Percentiles rank a stretch among this genome's conserved stretches.
phyloP scores from a whole-genome alignment of 2,329 filamentous ascomycete species.

The Aureobasidium pullulans region DNA sequence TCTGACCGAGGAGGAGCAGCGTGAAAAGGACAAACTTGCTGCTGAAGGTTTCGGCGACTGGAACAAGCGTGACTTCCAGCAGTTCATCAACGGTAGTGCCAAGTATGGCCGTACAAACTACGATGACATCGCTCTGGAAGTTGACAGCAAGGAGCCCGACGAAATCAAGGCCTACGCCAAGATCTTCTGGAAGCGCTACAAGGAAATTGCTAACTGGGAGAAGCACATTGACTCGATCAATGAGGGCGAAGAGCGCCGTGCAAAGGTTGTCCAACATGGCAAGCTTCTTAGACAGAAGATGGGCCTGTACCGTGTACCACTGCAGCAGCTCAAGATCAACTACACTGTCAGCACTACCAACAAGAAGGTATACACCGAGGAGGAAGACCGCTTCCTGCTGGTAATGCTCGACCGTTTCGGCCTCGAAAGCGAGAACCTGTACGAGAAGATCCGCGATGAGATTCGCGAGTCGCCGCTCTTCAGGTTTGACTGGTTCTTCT shows the following conservation, averaged over 20 bases:
- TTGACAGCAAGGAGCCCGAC: constrained; percentile 78
- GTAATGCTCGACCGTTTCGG: constrained; percentile 90
- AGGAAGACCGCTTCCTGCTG: constrained; percentile 91
- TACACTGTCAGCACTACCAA: constrained; percentile 98
- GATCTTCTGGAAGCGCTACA: constrained; percentile 93
- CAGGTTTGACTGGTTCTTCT: constrained; percentile 98
- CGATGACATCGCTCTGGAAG: constrained; percentile 75
- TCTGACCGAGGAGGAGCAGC: constrained; percentile 80
- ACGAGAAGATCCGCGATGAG: constrained; percentile 93
- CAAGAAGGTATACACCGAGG: constrained; percentile 99
- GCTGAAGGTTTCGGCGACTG: constrained; percentile 84
- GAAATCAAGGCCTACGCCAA: constrained; percentile 90
- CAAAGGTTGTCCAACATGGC: constrained; percentile 83
- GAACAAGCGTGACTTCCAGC: constrained; percentile 97
- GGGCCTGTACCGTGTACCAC: constrained; percentile 88
- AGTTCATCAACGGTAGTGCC: constrained; percentile 92
- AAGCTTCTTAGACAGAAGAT: constrained; percentile 95
- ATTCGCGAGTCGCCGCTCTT: constrained; percentile 92
- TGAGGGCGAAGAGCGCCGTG: constrained; percentile 81
- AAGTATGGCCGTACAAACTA: constrained; percentile 86
- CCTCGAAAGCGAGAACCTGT: constrained; percentile 81
- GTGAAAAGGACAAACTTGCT: constrained; percentile 75
- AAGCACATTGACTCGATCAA: constrained; percentile 89
- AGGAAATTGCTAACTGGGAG: constrained; percentile 78
- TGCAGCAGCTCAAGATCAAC: constrained; percentile 97